Evolutionary conservation across 176 grass and related monocot genomes (phyloP), one percentile per base, ranked within the genome.

Genomic region (Pontederia crassipes): DNA sequence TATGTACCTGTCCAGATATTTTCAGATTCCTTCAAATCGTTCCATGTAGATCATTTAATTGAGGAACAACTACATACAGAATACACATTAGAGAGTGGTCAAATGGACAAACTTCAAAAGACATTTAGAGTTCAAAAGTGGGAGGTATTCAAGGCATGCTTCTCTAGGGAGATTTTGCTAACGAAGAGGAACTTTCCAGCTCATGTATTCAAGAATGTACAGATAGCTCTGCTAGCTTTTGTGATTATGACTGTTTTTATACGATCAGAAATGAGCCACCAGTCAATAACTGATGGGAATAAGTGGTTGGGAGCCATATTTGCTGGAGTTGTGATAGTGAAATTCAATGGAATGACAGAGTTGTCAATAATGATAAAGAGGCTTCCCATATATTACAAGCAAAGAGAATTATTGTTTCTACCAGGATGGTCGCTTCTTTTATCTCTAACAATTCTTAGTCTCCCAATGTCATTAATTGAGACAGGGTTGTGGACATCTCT

Each of bases 261-360:
- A 12, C 80, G 84, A 71, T 88, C 93, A 63, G 74, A 77, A 29
- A 98, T 98, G 93, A 74, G 68, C 45, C 93, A 92, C 27, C 62
- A 66, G 57, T 61, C 93, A 17, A 65, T 98, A 72, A 64, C 75
- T 56, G 93, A 88, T 75, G 93, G 81, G 49, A 91, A 97, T 45
- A 82, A 80, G 62, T 97, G 88, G 78, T 64, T 97, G 66, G 92
- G 92, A 72, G 84, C 92, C 48, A 75, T 83, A 48, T 97, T 91
- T 78, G 67, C 78, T 47, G 72, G 74, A 51, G 75, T 91, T 28
- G 76, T 97, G 45, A 82, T 85, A 72, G 83, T 97, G 35, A 91
- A 97, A 57, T 97, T 97, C 77, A 97, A 97, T 74, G 92, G 92
- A 52, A 88, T 91, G 92, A 91, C 87, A 47, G 92, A 97, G 74